These are phyloP conservation scores for Ephemerocybe angulata DNA, from an alignment of 768 basidiomycete species.

Conservation along the genomic window DNA sequence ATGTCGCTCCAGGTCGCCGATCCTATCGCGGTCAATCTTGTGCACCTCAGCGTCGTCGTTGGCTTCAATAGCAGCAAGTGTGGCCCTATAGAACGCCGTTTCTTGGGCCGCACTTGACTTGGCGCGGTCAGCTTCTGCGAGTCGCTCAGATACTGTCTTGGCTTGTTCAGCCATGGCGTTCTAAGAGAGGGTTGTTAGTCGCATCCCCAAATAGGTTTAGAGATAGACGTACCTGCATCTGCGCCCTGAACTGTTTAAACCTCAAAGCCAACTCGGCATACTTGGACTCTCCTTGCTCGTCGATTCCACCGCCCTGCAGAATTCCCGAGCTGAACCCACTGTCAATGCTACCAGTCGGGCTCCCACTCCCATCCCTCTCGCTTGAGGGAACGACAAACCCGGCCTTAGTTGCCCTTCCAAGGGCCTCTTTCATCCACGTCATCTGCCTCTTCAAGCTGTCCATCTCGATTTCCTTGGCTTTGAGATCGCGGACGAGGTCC, in stretches of 20 bases:
- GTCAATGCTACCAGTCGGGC: conserved; percentile 21
- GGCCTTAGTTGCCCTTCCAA: conserved; percentile 68
- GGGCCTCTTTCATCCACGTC: conserved; percentile 80
- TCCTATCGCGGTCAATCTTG: conserved; percentile 76
- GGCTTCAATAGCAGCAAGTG: conserved; percentile 82
- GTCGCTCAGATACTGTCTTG: conserved; percentile 66
- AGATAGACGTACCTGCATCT: conserved; percentile 65
- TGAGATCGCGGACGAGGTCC: conserved; percentile 76
- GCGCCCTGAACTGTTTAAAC: conserved; percentile 86
- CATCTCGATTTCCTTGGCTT: conserved; percentile 77
- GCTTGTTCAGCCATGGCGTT: conserved; percentile 74
- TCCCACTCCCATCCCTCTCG: conserved; percentile 46
- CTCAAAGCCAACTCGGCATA: conserved; percentile 70
- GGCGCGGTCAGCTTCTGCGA: conserved; percentile 76
- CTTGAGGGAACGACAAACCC: conserved; percentile 61
- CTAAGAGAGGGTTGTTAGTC: conserved; percentile 33
- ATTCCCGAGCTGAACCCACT: conserved; percentile 11
- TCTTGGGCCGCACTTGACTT: conserved; percentile 83
- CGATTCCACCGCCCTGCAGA: conserved; percentile 8
- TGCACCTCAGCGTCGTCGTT: conserved; percentile 59
- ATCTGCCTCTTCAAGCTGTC: conserved; percentile 74
- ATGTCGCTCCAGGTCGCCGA: conserved; percentile 69
- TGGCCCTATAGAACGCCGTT: conserved; percentile 93
- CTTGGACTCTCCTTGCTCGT: conserved; percentile 44
- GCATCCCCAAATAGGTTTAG: neutral